Base-by-base conservation (phyloP, 139 green algal species). In the Trebouxia sp. region DNA sequence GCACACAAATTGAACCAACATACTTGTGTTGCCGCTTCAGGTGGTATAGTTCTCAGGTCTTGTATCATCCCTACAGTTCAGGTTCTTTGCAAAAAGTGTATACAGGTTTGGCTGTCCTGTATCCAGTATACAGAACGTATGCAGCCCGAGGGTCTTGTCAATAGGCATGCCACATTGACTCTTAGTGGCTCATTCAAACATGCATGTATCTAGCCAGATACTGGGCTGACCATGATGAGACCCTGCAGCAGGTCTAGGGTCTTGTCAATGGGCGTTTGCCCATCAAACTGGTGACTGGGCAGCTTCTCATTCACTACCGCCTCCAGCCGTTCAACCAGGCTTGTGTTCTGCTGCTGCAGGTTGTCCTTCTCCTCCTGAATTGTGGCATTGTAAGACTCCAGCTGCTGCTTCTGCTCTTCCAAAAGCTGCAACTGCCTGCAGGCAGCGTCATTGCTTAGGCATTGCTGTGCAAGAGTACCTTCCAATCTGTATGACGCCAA, bases 221-320 rank as follows among this genome's bases (percentile, higher is more conserved):
- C 82, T 51, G 85, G 83, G 22, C 84, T 66, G 24, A 87, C 88
- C 15, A 82, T 79, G 82, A 92, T 87, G 65, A 92, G 70, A 42
- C 84, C 88, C 48, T 92, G 87, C 26, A 92, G 82, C 69, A 92
- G 84, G 82, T 91, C 88, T 30, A 92, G 70, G n/a, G 89, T 90
- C 80, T 89, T 91, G 38, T 92, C 85, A 32, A 88, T 80, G 48
- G 69, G 69, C 8, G 69, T 77, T 12, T 77, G 41, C 43, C 26
- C 42, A 37, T 77, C 69, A 55, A 77, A 56, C 26, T 77, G 69
- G 26, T 77, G 35, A 14, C n/a, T 35, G 12, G 48, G 75, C 47
- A 43, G 75, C 48, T 66, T 66, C 42, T 80, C 75, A 80, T 43
- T 43, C 12, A 32, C 35, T 9, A 66, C 48, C 1, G 75, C 47